phyloP scores from a whole-genome alignment of 2,329 filamentous ascomycete species.

The Calonectria henricotiae region DNA sequence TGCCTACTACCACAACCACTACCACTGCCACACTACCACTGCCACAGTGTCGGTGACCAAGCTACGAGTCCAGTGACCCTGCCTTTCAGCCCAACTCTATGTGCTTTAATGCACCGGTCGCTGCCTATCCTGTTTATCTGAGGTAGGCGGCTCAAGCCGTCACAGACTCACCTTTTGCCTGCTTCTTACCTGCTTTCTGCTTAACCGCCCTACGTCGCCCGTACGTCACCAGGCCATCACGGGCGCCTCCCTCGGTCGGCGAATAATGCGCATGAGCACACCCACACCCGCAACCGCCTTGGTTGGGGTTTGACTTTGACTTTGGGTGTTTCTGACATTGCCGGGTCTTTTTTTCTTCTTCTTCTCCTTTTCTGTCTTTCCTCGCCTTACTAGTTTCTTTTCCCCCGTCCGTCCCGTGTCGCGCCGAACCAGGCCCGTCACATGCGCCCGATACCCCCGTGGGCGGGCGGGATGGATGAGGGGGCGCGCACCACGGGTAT shows the following conservation, averaged over 20 bases:
- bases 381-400: neutral
- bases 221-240: constrained; percentile 8
- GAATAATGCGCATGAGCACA: constrained; percentile 13
- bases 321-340: neutral
- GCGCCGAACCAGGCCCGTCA: constrained; percentile 23
- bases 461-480: constrained; percentile 5
- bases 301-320: neutral
- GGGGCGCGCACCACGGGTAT: neutral
- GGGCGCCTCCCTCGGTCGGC: constrained; percentile 15
- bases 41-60: constrained; percentile 30
- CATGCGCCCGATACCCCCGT: constrained; percentile 16
- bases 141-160: constrained; percentile 10
- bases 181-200: neutral
- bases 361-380: neutral
- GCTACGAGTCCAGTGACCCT: constrained; percentile 24
- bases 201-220: neutral
- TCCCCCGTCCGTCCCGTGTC: neutral
- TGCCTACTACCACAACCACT: neutral
- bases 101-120: constrained; percentile 7
- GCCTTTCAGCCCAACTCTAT: neutral
- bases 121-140: constrained; percentile 15
- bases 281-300: neutral
- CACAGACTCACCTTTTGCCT: neutral
- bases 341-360: neutral
- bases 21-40: constrained; percentile 8